Percentiles rank a stretch among this genome's conserved stretches.
phyloP scores from a whole-genome alignment of 805 yeast genomes.

The Scheffersomyces lignosus region DNA sequence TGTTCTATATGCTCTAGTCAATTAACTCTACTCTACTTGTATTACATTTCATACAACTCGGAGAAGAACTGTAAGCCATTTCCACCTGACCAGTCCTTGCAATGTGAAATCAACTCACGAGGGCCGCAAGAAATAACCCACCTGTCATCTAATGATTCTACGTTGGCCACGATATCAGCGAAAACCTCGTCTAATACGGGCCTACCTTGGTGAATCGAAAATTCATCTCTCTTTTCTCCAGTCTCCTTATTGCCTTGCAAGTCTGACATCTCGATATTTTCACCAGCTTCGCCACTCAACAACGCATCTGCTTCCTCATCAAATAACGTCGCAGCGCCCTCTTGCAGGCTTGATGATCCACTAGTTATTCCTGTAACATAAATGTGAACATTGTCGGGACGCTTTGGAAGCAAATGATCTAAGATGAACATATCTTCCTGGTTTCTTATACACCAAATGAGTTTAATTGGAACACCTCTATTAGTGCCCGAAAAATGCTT shows the following conservation, averaged over 20 bases:
- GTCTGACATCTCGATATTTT: slow-evolving; percentile 6
- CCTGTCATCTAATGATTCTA: slow-evolving; percentile 36
- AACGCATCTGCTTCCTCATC: slow-evolving; percentile 21
- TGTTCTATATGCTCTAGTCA: too few species aligned
- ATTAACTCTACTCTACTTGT: not conserved
- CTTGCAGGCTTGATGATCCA: not conserved
- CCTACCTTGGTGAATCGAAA: slow-evolving; percentile 34
- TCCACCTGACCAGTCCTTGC: slow-evolving; percentile 34
- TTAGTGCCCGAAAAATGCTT: slow-evolving; percentile 33
- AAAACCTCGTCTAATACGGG: slow-evolving; percentile 43
- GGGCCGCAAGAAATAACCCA: slow-evolving; percentile 68
- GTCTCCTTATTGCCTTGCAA: slow-evolving; percentile 21
- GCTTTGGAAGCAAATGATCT: slow-evolving; percentile 30
- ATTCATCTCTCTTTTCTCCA: slow-evolving; percentile 1
- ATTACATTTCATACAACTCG: slow-evolving; percentile 43
- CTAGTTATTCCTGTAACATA: slow-evolving; percentile 32
- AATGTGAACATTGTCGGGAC: slow-evolving; percentile 29
- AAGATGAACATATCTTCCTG: slow-evolving; percentile 49
- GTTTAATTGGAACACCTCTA: slow-evolving; percentile 23
- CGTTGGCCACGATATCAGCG: slow-evolving; percentile 23
- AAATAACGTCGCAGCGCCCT: not conserved
- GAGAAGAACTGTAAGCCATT: slow-evolving; percentile 39
- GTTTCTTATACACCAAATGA: slow-evolving; percentile 57
- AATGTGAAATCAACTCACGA: slow-evolving; percentile 39
- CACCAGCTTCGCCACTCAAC: slow-evolving; percentile 18